Evolutionary conservation across 306 rosid genomes (phyloP).

Genomic region (Lathyrus sativus): DNA sequence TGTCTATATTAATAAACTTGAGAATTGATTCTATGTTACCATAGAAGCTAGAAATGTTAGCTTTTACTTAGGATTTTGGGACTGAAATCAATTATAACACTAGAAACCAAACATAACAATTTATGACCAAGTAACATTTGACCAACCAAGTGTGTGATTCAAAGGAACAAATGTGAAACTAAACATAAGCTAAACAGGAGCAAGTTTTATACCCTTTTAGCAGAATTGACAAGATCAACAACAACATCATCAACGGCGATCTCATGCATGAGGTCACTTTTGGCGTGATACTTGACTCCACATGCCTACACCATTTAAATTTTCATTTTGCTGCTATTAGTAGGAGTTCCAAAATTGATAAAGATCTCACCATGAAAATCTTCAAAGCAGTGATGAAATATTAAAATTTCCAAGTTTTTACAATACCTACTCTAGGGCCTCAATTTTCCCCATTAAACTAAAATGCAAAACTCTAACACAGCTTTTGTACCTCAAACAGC

Average conservation of each 20-base stretch:
- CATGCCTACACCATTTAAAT: constrained; percentile 68
- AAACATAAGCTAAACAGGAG: neutral
- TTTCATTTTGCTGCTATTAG: constrained; percentile 33
- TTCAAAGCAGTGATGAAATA: constrained; percentile 20
- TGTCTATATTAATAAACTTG: neutral
- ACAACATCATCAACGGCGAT: constrained; percentile 92
- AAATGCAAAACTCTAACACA: constrained; percentile 9
- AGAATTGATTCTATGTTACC: neutral
- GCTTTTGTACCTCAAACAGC: constrained; percentile 73
- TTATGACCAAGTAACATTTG: neutral
- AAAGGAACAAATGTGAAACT: neutral
- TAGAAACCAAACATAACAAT: neutral
- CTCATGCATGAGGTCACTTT: constrained; percentile 80
- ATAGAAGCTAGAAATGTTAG: neutral
- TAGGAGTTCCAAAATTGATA: constrained; percentile 25
- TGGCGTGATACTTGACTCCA: constrained; percentile 73
- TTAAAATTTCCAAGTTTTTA: neutral
- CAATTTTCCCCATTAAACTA: constrained; percentile 26
- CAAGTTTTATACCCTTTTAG: constrained; percentile 65
- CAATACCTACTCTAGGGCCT: constrained; percentile 6
- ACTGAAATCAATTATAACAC: neutral
- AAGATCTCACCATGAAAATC: neutral
- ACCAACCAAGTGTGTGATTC: neutral
- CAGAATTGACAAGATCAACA: constrained; percentile 86
- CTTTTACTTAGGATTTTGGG: neutral